phyloP scores from a whole-genome alignment of 2,329 filamentous ascomycete genomes.

The Berkeleyomyces rouxiae region DNA sequence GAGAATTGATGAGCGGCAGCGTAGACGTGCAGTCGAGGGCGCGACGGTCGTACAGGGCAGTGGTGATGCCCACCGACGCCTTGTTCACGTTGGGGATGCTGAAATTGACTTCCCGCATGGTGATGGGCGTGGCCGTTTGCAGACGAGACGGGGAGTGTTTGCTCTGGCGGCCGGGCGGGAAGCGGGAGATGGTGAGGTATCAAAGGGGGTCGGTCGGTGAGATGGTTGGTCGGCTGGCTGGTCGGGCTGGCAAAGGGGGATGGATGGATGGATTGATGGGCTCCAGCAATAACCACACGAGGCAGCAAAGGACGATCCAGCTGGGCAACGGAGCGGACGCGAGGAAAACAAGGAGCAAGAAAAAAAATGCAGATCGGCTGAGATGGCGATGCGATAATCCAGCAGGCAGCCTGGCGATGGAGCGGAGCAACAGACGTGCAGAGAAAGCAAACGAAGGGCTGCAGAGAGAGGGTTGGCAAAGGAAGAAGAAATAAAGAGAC shows the following conservation, averaged over 20 bases:
- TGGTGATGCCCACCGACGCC: constrained; percentile 96
- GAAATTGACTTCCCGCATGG: constrained; percentile 98
- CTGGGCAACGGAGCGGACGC: background rate
- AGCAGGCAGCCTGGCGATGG: background rate
- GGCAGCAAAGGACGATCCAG: background rate
- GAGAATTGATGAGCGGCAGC: constrained; percentile 90
- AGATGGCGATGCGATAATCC: background rate
- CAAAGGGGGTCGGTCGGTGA: background rate
- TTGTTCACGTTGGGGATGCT: constrained; percentile 99
- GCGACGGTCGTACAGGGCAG: constrained; percentile 90
- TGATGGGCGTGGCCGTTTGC: constrained; percentile 23
- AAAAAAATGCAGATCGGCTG: constrained; percentile 1
- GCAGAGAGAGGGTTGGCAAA: background rate
- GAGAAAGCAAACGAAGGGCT: background rate
- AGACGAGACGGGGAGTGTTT: background rate
- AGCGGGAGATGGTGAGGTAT: no score
- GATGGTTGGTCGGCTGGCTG: background rate
- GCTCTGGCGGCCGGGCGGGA: background rate
- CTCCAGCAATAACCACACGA: constrained; percentile 1
- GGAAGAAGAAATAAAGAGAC: background rate
- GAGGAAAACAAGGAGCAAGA: background rate
- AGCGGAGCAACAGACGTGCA: background rate
- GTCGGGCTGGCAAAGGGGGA: background rate
- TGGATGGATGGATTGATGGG: background rate
- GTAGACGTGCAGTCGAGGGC: constrained; percentile 97